phyloP scores from a whole-genome alignment of 2,329 filamentous ascomycete genomes.

The Blastomyces emzantsi region DNA sequence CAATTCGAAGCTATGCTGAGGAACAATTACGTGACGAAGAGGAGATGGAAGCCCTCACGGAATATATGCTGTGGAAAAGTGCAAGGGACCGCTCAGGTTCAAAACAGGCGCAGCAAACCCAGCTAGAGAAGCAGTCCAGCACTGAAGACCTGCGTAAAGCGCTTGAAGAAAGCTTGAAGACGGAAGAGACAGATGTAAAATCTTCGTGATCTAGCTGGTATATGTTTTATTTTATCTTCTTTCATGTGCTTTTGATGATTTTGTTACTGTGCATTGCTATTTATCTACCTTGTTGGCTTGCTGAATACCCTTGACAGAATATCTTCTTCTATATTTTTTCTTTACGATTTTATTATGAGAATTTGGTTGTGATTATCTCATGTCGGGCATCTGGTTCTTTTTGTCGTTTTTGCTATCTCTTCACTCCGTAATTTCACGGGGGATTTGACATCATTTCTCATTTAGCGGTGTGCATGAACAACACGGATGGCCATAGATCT shows the following conservation, averaged over 20 bases:
- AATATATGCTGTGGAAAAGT: slow-evolving; percentile 71
- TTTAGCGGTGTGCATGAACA: not conserved
- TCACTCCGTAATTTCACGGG: not conserved
- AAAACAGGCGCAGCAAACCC: not conserved
- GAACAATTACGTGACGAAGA: slow-evolving; percentile 41
- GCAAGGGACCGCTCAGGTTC: slow-evolving; percentile 26
- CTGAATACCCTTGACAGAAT: not conserved
- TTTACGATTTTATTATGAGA: not conserved
- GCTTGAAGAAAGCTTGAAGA: slow-evolving; percentile 2
- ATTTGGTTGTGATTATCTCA: not conserved
- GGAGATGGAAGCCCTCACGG: slow-evolving; percentile 65
- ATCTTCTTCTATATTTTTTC: not conserved
- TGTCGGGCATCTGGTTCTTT: not conserved
- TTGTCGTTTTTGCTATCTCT: not conserved
- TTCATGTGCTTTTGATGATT: not conserved
- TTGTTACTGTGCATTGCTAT: not conserved
- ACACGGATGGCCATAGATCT: not conserved
- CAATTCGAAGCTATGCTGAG: slow-evolving; percentile 27
- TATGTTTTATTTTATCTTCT: not conserved
- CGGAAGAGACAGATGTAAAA: not conserved
- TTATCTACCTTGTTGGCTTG: not conserved
- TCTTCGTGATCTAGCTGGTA: not conserved
- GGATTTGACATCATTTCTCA: not conserved
- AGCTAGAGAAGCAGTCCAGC: not conserved
- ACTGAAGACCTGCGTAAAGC: not conserved